These are phyloP conservation scores for Entomortierella lignicola DNA, from an alignment of 192 early-diverging fungal species.

Conservation along the genomic window DNA sequence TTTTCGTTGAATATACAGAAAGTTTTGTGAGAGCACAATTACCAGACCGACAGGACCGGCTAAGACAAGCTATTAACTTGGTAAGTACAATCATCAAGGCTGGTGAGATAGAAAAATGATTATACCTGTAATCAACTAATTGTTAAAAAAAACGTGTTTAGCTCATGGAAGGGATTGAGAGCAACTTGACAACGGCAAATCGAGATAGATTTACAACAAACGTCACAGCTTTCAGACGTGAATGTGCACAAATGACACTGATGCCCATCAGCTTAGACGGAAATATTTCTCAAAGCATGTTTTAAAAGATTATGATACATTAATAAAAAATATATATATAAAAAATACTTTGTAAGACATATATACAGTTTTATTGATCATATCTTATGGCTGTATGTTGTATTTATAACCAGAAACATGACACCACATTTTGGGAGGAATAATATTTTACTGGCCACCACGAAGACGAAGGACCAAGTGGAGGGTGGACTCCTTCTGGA, in stretches of 20 bases:
- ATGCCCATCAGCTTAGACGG: conserved; percentile 17
- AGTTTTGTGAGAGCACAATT: conserved; percentile 27
- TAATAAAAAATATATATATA: not conserved
- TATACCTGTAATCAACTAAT: no score
- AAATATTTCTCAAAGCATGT: not conserved
- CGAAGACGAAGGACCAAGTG: conserved; percentile 77
- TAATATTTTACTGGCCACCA: conserved; percentile 67
- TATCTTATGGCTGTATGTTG: not conserved
- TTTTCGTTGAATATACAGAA: conserved; percentile 24
- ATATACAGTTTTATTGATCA: conserved; percentile 10
- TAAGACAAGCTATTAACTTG: conserved; percentile 27
- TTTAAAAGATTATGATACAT: not conserved
- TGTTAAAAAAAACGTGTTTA: not conserved
- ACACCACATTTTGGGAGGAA: not conserved
- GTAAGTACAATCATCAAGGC: conserved; percentile 4
- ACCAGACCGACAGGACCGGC: conserved; percentile 23
- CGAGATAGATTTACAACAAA: conserved; percentile 77
- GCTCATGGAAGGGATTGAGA: conserved; percentile 70
- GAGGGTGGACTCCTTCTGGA: conserved; percentile 78
- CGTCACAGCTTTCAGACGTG: conserved; percentile 60
- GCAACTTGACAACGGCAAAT: conserved; percentile 63
- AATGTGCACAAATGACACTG: conserved; percentile 42
- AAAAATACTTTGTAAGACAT: not conserved
- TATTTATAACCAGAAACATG: not conserved
- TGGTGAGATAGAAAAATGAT: no score